These are phyloP conservation scores for Tolypocladium guangdongense DNA, from an alignment of 2,329 filamentous ascomycete genomes.

Conservation along the genomic window DNA sequence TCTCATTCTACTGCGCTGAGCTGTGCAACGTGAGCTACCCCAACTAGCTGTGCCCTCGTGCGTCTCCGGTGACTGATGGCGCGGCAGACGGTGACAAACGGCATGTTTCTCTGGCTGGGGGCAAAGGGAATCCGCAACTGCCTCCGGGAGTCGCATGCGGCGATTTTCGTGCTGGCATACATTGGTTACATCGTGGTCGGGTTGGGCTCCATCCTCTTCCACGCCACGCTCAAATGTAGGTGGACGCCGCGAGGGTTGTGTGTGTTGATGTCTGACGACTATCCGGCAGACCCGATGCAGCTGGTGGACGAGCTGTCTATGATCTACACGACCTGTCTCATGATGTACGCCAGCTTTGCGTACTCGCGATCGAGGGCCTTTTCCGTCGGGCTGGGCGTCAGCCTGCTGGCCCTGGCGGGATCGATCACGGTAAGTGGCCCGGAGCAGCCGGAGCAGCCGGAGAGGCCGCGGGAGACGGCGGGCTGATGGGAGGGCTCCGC, in stretches of 20 bases:
- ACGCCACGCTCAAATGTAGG: constrained; percentile 45
- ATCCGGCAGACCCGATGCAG: constrained; percentile 42
- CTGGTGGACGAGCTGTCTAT: constrained; percentile 49
- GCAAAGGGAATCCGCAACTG: constrained; percentile 66
- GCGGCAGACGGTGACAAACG: constrained; percentile 63
- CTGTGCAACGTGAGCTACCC: constrained; percentile 48
- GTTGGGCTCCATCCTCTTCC: constrained; percentile 44
- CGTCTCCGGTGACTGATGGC: constrained; percentile 1
- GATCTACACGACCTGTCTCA: constrained; percentile 48
- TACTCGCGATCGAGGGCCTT: constrained; percentile 46
- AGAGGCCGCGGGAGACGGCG: not conserved
- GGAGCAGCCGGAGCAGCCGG: not conserved
- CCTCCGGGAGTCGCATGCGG: constrained; percentile 58
- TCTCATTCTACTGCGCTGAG: constrained; percentile 65
- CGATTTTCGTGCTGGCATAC: constrained; percentile 59
- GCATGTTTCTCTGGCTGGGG: constrained; percentile 71
- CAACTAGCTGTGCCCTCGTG: not conserved
- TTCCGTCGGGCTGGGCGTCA: constrained; percentile 43
- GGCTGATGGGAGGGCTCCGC: not conserved
- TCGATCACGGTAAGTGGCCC: constrained; percentile 58
- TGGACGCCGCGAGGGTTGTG: not conserved
- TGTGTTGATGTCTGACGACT: not conserved
- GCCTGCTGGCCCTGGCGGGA: constrained; percentile 42
- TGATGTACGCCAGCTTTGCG: constrained; percentile 58
- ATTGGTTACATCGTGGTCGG: constrained; percentile 43